A percentile compares a stretch with the other conserved stretches of the same genome.
These are phyloP conservation scores for Salix udensis DNA, from an alignment of 345 rosid genomes.

Conservation along the genomic window DNA sequence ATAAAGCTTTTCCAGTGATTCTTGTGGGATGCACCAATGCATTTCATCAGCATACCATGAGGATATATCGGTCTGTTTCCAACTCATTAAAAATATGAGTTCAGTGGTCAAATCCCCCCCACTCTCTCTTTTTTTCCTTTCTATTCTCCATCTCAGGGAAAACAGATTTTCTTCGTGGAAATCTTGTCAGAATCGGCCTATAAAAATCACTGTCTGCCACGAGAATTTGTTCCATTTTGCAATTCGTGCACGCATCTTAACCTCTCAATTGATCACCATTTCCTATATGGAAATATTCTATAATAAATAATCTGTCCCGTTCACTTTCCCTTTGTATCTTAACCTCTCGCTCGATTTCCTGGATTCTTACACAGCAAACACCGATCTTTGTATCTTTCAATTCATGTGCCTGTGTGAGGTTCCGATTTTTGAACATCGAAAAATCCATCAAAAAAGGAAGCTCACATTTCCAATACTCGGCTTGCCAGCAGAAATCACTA, in stretches of 20 bases:
- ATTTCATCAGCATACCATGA: not conserved
- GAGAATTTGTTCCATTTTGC: slow-evolving; percentile 9
- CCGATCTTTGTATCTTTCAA: not conserved
- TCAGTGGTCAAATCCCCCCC: not conserved
- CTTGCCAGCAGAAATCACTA: not conserved
- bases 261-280: not conserved
- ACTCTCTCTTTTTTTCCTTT: not conserved
- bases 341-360: not conserved
- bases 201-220: slow-evolving; percentile 3
- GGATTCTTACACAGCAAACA: not conserved
- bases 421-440: not conserved
- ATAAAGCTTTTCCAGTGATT: not conserved
- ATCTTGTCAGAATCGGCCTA: not conserved
- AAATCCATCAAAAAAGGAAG: not conserved
- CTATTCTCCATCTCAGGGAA: not conserved
- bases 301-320: not conserved
- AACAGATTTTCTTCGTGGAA: not conserved
- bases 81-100: not conserved
- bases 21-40: not conserved
- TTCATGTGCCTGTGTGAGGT: not conserved
- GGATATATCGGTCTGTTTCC: not conserved
- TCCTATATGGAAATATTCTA: not conserved
- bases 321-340: not conserved
- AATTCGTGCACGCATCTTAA: not conserved
- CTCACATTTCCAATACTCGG: not conserved